Percentiles rank a stretch among this genome's conserved stretches.
These are phyloP conservation scores for Rehmannia glutinosa DNA, from an alignment of 257 asterid genomes.

Conservation along the genomic window DNA sequence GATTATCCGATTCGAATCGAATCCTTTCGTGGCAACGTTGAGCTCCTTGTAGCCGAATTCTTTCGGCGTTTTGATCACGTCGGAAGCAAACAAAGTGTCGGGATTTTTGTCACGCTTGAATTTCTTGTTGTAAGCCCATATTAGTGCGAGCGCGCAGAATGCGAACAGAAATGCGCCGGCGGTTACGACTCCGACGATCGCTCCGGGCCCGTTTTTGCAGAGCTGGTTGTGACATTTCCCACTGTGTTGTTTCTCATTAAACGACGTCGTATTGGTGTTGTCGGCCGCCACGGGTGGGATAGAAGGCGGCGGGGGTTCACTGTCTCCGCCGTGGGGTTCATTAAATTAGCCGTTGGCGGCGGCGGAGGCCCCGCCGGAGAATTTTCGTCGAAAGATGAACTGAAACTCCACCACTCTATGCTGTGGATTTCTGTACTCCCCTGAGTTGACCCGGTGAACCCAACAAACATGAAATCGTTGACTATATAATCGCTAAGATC, in stretches of 20 bases:
- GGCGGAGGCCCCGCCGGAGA: conserved; percentile 29
- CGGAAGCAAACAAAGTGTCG: conserved; percentile 43
- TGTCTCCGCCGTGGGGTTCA: conserved; percentile 49
- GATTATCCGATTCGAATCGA: conserved; percentile 40
- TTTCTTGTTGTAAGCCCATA: conserved; percentile 58
- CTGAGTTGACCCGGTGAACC: conserved; percentile 79
- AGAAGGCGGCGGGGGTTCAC: conserved; percentile 41
- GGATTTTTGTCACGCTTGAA: conserved; percentile 38
- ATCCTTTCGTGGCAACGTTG: conserved; percentile 58
- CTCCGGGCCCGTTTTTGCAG: conserved; percentile 60
- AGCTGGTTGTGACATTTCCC: conserved; percentile 54
- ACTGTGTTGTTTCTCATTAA: conserved; percentile 17
- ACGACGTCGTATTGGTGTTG: conserved; percentile 15
- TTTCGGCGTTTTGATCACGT: conserved; percentile 76
- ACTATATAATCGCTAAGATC: conserved; percentile 45
- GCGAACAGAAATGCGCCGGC: conserved; percentile 73
- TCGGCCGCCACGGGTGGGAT: conserved; percentile 29
- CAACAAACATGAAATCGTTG: conserved; percentile 69
- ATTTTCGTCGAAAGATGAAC: conserved; percentile 48
- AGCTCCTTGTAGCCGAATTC: conserved; percentile 70
- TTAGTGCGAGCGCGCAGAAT: conserved; percentile 34
- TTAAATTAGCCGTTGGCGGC: conserved; percentile 34
- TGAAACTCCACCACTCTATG: conserved; percentile 85
- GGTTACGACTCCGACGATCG: conserved; percentile 72
- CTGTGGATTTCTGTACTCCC: conserved; percentile 81